Evolutionary conservation across 352 stramenopile species (phyloP), one percentile per base, ranked within the genome.

Genomic region (Nothophytophthora sp.): DNA sequence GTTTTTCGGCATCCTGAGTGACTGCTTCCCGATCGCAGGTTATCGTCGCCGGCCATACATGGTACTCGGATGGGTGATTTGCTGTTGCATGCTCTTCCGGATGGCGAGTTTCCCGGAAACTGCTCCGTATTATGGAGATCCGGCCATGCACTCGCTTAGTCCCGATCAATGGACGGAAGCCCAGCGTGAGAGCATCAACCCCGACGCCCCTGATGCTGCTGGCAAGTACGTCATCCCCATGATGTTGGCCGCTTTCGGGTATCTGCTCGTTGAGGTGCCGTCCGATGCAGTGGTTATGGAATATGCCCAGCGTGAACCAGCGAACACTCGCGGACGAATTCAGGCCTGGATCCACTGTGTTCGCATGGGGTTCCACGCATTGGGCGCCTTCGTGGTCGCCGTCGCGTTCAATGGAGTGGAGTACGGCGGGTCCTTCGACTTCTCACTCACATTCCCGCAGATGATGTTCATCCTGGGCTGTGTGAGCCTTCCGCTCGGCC

Each of bases 211-310:
- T 11, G 55, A 77, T 38, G 55, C 62, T 1, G 77, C 70, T 3
- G 63, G 57, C 22, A 67, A 63, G 28, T 87, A 85, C 36, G 67
- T 91, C 19, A 63, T 89, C 32, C 72, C 67, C 13, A 88, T 90
- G 77, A 88, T 87, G 78, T 56, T 89, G 22, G 69, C 75, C n/a
- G 57, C 76, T 0, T 81, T 89, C 39, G 77, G 81, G 9, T 91
- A 81, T 54, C 49, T 91, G 11, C 33, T 88, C 18, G 52, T 69
- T 3, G 75, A 91, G 24, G 76, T 86, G 7, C 59, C 77, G 2
- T 66, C 75, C 2, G 80, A 91, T 23, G 76, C 83, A 0, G 64
- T 90, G 24, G 65, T 81, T 5, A 78, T 92, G 9, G 76, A 90
- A 58, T 67, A 73, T 33, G 62, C 73, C 42, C 63, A 88, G 55